phyloP scores from a whole-genome alignment of 140 eudicot species.

The Senecio squalidus region DNA sequence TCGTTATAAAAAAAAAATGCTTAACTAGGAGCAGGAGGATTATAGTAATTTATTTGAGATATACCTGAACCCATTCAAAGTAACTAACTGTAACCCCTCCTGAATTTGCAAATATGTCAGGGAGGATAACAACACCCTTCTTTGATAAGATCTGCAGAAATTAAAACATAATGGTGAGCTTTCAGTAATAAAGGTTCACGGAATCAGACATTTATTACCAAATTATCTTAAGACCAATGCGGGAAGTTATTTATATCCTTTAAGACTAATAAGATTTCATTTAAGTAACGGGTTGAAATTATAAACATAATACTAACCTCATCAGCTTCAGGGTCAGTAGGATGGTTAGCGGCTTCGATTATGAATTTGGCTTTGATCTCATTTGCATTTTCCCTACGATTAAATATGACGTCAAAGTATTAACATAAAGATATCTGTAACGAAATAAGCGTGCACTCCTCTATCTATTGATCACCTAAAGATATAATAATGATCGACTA shows the following conservation, averaged over 20 bases:
- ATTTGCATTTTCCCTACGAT: conserved; percentile 61
- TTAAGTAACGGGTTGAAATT: background rate
- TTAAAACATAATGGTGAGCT: background rate
- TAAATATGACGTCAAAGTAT: background rate
- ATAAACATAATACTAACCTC: conserved; percentile 48
- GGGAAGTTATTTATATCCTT: too few relatives aligned
- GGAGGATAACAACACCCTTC: conserved; percentile 91
- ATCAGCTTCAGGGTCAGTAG: conserved; percentile 98
- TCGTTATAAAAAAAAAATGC: background rate
- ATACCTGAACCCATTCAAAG: conserved; percentile 99
- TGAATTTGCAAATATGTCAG: conserved; percentile 89
- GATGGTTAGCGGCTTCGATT: conserved; percentile 97
- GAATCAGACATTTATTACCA: too few relatives aligned
- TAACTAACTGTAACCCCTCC: conserved; percentile 99
- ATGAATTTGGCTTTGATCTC: conserved; percentile 85
- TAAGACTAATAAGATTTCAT: background rate
- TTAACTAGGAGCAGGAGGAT: background rate
- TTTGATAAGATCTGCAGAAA: conserved; percentile 59
- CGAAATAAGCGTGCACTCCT: too few relatives aligned
- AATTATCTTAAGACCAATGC: too few relatives aligned
- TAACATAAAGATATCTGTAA: background rate
- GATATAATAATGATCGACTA: too few relatives aligned
- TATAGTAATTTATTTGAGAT: background rate
- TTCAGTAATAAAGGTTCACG: background rate
- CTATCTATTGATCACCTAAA: too few relatives aligned